Evolutionary conservation across 1,284 basidiomycete species (phyloP), one percentile per base, ranked within the genome.

Genomic region (Irpex sp.): DNA sequence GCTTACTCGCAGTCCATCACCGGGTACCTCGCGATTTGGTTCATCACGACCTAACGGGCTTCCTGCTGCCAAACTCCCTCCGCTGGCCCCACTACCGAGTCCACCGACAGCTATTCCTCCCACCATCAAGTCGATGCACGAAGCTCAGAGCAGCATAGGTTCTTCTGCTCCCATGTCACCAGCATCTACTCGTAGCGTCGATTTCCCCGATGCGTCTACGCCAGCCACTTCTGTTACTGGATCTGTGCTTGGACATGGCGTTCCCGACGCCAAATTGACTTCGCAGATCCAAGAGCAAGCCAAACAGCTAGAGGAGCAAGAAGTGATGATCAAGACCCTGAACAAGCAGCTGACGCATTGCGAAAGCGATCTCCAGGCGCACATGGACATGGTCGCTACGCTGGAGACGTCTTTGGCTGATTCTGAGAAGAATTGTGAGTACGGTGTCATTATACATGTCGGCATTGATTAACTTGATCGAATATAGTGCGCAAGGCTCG

Each of bases 331-430:
- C 79, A 92, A 93, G 78, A 95, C 91, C 38, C 84, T 97, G 62
- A 94, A 94, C 77, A 94, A 96, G 76, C 94, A 96, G 76, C 77
- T 97, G 61, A 87, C 87, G 37, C 94, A 96, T 74, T 96, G 94
- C 73, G 94, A 97, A 77, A 87, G 84, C 65, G 94, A 97, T 75
- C 80, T 97, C 64, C 92, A 95, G 70, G 90, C 92, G 59, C 94
- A 96, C 73, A 94, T 95, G 83, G 93, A 97, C 74, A 84, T 96
- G 62, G 93, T 96, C 65, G 84, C 80, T 64, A 91, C 89, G 17
- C 81, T 96, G 31, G 93, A 95, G 77, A 85, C 87, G 48, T 92
- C 92, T 38, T 80, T 96, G 51, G 90, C 90, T 62, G 94, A 95
- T 71, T 92, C 92, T 31, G 94, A 96, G 77, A 93, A 95, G 75